phyloP scores from a whole-genome alignment of 345 rosid genomes.

The Rubroshorea leprosula region DNA sequence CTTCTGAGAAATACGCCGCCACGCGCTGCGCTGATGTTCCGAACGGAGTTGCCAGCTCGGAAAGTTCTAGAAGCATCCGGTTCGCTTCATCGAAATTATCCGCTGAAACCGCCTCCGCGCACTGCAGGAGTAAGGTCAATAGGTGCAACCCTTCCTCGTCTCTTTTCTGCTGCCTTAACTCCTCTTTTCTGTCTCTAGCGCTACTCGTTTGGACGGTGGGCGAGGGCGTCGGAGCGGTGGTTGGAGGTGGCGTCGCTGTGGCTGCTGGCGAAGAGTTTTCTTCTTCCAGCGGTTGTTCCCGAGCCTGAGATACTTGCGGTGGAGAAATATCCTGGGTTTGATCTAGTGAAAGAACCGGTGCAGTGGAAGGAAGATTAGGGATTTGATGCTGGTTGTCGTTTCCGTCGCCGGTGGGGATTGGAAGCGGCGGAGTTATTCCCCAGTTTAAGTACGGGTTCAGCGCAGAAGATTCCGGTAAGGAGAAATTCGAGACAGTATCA shows the following conservation, averaged over 20 bases:
- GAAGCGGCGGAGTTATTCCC: constrained; percentile 18
- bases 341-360: constrained; percentile 25
- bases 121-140: constrained; percentile 84
- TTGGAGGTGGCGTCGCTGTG: constrained; percentile 22
- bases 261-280: constrained; percentile 47
- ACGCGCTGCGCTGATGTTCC: constrained; percentile 98
- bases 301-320: constrained; percentile 14
- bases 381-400: constrained; percentile 18
- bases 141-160: constrained; percentile 92
- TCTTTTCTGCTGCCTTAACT: constrained; percentile 62
- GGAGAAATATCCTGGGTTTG: constrained; percentile 22
- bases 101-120: constrained; percentile 94
- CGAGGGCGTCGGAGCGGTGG: constrained; percentile 20
- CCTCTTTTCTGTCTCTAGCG: constrained; percentile 62
- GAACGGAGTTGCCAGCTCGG: constrained; percentile 82
- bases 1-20: constrained; percentile 97
- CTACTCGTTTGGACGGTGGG: constrained; percentile 14
- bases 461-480: constrained; percentile 20
- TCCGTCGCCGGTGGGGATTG: constrained; percentile 12
- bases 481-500: constrained; percentile 19
- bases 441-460: constrained; percentile 23
- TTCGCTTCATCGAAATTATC: constrained; percentile 88
- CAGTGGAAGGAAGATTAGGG: constrained; percentile 20
- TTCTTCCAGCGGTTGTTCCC: constrained; percentile 9
- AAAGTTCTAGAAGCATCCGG: constrained; percentile 81